Evolutionary conservation across 495 filamentous ascomycete genomes (phyloP), one percentile per base, ranked within the genome.

Genomic region (Margaritispora aquatica): DNA sequence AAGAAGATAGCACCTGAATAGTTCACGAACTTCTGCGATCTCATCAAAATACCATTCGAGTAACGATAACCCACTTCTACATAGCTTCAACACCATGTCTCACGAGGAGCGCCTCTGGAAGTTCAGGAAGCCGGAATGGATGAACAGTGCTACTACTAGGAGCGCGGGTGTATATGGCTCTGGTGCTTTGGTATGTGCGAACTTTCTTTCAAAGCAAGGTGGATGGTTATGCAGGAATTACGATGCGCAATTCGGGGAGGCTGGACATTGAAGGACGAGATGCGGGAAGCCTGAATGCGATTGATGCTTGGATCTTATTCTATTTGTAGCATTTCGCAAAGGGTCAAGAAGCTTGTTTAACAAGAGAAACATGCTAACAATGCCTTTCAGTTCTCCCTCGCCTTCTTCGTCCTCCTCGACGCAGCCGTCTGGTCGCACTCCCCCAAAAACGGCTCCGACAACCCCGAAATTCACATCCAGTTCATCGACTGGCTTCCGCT

Each of bases 401-500:
- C 91, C 46, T 94, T 97, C 83, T 99, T 93, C 85, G 86, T 89
- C 78, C 84, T 97, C 66, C 84, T 99, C 75, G 95, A 99, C 73
- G 84, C 88, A 46, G 87, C 94, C 20, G 83, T 90, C 48, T 97
- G 87, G 80, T 96, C 90, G 54, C 84, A 87, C 66, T 91, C 88
- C 58, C 57, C 78, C 34, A 82, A 79, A 66, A 97, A 96, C 76
- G 84, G 80, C 54, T 88, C 88, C 20, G 72, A 84, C 70, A 71
- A 83, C 69, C 38, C 38, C 38, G 29, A 46, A 22, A 82, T 96
- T 54, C 92, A 99, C 77, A 85, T 99, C 68, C 92, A 82, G 70
- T 97, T 97, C 73, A 82, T 97, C 67, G 95, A 99, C 80, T 99
- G 95, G 95, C 89, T 99, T 63, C 95, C 95, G 21, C 86, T 91